These are phyloP conservation scores for Starmerella etchellsii DNA, from an alignment of 805 yeast species.

Conservation along the genomic window DNA sequence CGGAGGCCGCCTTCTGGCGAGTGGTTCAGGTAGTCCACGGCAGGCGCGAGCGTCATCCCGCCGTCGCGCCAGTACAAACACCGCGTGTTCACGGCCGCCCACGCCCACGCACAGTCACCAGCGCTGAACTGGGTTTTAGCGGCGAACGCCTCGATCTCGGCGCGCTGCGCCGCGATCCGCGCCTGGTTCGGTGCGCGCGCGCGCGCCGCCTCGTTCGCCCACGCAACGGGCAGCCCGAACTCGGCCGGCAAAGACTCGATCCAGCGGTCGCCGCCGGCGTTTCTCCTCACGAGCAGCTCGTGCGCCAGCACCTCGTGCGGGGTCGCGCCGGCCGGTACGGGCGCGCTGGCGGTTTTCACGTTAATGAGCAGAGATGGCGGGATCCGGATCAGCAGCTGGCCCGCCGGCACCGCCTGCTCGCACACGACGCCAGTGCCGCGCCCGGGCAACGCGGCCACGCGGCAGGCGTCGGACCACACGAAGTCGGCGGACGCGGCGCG, in stretches of 20 bases:
- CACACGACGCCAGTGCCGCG: slow-evolving; percentile 59
- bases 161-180: slow-evolving; percentile 16
- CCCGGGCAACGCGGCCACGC: slow-evolving; percentile 31
- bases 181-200: slow-evolving; percentile 16
- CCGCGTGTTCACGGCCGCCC: slow-evolving; percentile 85
- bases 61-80: slow-evolving; percentile 70
- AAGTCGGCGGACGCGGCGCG: slow-evolving; percentile 4
- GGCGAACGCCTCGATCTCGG: slow-evolving; percentile 4
- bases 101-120: slow-evolving; percentile 39
- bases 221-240: slow-evolving; percentile 50
- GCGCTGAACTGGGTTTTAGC: background rate
- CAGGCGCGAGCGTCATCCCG: slow-evolving; percentile 78
- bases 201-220: slow-evolving; percentile 34
- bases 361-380: slow-evolving; percentile 17
- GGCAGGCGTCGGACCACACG: slow-evolving; percentile 20
- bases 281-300: slow-evolving; percentile 4
- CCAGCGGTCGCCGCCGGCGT: slow-evolving; percentile 27
- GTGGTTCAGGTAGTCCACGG: slow-evolving; percentile 80
- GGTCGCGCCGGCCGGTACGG: background rate
- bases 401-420: slow-evolving; percentile 24
- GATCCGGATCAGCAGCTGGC: slow-evolving; percentile 13
- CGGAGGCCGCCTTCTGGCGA: slow-evolving; percentile 18
- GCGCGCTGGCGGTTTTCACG: slow-evolving; percentile 2
- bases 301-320: slow-evolving; percentile 17
- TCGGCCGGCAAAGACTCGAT: slow-evolving; percentile 54